Evolutionary conservation across 257 asterid genomes (phyloP), one percentile per base, ranked within the genome.

Genomic region (Coffea eugenioides): DNA sequence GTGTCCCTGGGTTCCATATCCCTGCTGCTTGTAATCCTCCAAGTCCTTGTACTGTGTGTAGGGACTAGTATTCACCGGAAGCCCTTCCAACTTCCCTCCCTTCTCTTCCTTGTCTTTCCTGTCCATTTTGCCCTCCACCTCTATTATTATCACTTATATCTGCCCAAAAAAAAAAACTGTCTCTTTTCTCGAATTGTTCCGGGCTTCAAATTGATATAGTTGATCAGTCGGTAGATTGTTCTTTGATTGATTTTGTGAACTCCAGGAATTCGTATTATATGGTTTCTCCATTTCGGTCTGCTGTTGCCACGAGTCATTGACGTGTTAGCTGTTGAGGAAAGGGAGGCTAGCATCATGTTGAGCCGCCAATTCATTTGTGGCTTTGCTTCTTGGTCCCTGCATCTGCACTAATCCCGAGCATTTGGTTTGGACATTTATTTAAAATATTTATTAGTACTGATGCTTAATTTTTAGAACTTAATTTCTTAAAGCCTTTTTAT

Each of bases 11-110:
- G 97, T 86, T 41, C 99, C 99, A 16, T 95, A 95, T 0, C 92
- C 98, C 82, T 91, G 85, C 69, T 88, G 39, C 91, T 93, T 93
- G 90, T 93, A 93, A 83, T 95, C 98, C 83, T 95, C 98, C 89
- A 93, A 82, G 31, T 95, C 97, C 74, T 89, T 86, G 81, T 92
- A 91, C 52, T 93, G 98, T 6, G 97, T 93, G 81, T 95, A 93
- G 0, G 99, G 99, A 75, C 97, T 93, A 21, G 91, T 89, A 3
- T 87, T 90, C 74, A 89, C 82, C 0, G 98, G 99, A n/a, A 95
- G 62, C 73, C 97, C 97, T 81, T 88, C 88, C 64, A 84, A 13
- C 20, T 78, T 86, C 13, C 13, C 82, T 34, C 81, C 77, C 74
- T 85, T 78, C 2, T 83, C 71, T 0, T 79, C 49, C 12, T 73